Evolutionary conservation across 495 filamentous ascomycete species (phyloP).

Genomic region (Neurospora sp.): DNA sequence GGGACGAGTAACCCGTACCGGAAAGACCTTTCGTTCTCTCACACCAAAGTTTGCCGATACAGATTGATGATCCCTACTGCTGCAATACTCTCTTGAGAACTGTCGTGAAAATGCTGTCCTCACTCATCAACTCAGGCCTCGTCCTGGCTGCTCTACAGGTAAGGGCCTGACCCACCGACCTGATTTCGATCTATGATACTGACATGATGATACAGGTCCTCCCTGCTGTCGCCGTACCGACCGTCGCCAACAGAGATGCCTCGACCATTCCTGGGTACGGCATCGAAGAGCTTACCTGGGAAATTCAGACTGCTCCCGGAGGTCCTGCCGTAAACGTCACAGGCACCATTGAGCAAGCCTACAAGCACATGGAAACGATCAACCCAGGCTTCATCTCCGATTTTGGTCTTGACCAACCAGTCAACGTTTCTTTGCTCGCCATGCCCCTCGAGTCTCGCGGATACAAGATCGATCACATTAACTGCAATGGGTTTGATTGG

Average conservation of each 20-base stretch:
- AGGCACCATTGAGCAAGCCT: constrained; percentile 8
- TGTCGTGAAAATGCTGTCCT: too few species aligned
- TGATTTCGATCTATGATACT: neutral
- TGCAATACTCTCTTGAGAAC: too few species aligned
- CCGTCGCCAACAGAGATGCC: neutral
- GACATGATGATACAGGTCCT: neutral
- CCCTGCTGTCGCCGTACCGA: neutral
- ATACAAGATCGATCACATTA: neutral
- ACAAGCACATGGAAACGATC: constrained; percentile 1
- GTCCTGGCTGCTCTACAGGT: neutral
- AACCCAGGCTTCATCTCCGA: constrained; percentile 6
- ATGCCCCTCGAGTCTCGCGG: neutral
- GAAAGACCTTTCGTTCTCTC: too few species aligned
- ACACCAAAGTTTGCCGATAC: too few species aligned
- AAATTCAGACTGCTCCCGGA: neutral
- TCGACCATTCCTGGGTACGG: neutral
- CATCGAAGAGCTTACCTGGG: neutral
- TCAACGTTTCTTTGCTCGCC: neutral
- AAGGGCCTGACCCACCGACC: neutral
- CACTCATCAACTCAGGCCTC: neutral
- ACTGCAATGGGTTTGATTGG: neutral
- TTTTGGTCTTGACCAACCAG: neutral
- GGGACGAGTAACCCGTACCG: too few species aligned
- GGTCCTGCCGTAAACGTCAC: constrained; percentile 1
- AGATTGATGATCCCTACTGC: too few species aligned